Evolutionary conservation across 768 basidiomycete species (phyloP).

Genomic region (Lactarius tabidus): DNA sequence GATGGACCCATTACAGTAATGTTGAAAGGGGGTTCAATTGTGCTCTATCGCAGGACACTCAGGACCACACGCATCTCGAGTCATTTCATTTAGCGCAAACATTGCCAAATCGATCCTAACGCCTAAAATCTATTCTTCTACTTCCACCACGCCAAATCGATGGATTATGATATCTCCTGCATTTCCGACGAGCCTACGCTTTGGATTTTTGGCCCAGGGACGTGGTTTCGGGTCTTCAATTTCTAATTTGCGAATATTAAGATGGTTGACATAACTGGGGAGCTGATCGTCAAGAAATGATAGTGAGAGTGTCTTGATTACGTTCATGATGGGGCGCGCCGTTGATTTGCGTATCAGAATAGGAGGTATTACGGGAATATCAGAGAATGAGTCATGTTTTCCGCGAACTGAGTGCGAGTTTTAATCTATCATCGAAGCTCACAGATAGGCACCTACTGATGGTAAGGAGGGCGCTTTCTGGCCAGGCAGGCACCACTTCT

Average conservation of each 20-base stretch:
- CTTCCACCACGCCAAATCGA: background rate
- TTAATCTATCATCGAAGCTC: background rate
- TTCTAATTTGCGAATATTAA: conserved; percentile 20
- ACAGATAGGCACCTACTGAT: conserved; percentile 14
- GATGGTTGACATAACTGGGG: conserved; percentile 14
- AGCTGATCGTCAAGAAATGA: conserved; percentile 28
- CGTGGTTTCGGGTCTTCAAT: conserved; percentile 12
- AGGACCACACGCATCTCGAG: background rate
- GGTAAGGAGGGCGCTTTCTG: conserved; percentile 17
- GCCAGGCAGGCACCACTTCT: conserved; percentile 49
- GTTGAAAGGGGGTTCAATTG: background rate
- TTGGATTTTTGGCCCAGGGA: conserved; percentile 13
- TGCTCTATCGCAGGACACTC: background rate
- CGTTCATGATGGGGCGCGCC: conserved; percentile 23
- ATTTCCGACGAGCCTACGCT: conserved; percentile 12
- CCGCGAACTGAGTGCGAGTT: conserved; percentile 23
- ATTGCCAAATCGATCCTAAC: background rate
- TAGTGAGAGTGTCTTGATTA: conserved; percentile 25
- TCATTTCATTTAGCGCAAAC: conserved; percentile 4
- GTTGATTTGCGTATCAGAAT: conserved; percentile 13
- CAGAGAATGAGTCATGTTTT: conserved; percentile 31
- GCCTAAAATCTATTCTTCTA: conserved; percentile 1
- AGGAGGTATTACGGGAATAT: conserved; percentile 28
- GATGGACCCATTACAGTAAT: conserved; percentile 18
- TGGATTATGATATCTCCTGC: conserved; percentile 20